A percentile compares a stretch with the other conserved stretches of the same genome.
Evolutionary conservation across 208 protist species (phyloP).

Genomic region (Willaertia magna): DNA sequence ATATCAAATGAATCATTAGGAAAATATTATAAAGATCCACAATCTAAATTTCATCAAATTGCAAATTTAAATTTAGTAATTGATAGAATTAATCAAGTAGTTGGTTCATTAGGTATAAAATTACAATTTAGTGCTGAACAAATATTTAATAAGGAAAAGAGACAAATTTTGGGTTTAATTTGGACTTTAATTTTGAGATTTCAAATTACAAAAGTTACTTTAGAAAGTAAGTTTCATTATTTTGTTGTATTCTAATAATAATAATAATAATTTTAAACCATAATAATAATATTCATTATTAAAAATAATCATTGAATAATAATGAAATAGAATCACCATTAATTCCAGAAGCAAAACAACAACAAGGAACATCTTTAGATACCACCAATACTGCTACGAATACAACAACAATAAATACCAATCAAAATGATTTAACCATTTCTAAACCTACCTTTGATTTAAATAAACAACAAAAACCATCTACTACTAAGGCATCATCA

Average conservation of each 20-base stretch:
- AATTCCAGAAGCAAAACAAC: neutral
- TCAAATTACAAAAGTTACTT: constrained; percentile 1
- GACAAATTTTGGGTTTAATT: constrained; percentile 3
- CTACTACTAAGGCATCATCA: neutral
- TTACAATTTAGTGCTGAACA: neutral
- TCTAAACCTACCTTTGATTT: neutral
- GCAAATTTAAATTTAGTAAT: neutral
- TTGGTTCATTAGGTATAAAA: neutral
- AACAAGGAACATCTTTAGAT: neutral
- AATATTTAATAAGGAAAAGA: neutral
- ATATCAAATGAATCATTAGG: neutral
- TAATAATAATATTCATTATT: no score
- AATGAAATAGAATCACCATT: neutral
- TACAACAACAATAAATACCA: neutral
- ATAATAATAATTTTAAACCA: no score
- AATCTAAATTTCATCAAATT: neutral
- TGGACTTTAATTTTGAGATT: constrained; percentile 10
- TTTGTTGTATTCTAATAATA: no score
- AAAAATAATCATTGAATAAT: no score
- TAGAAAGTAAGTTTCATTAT: neutral
- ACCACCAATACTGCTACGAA: neutral
- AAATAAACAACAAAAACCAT: neutral
- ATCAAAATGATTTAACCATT: neutral
- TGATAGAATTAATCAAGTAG: neutral
- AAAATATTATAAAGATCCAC: neutral